Conservation (phyloP, 2,329 filamentous ascomycete genomes). For the Diaporthe destruens region DNA sequence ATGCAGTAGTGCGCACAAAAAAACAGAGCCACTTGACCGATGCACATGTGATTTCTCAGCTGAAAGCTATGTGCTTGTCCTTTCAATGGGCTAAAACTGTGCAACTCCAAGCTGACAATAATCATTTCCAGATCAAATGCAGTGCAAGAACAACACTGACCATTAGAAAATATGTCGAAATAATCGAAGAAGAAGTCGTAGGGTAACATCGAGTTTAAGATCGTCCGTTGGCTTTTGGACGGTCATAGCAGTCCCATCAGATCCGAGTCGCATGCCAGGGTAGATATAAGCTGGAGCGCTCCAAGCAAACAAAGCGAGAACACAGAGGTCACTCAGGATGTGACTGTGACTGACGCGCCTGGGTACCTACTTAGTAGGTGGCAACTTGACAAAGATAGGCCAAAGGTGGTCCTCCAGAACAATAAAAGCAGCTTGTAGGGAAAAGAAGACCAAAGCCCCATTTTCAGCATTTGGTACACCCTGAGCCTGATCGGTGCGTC, state of each 20-base stretch:
- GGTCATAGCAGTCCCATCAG: background rate
- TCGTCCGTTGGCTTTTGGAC: too few species aligned
- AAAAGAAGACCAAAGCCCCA: conserved; percentile 2
- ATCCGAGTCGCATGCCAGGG: background rate
- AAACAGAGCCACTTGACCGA: background rate
- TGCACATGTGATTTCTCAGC: too few species aligned
- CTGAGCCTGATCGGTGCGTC: conserved; percentile 1
- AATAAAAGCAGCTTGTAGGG: conserved; percentile 1
- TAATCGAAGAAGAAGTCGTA: too few species aligned
- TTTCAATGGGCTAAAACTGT: too few species aligned
- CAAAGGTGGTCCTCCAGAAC: conserved; percentile 2
- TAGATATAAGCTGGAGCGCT: background rate
- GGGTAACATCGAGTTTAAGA: too few species aligned
- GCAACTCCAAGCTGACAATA: too few species aligned
- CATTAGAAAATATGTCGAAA: too few species aligned
- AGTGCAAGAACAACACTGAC: too few species aligned
- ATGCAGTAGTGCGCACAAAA: background rate
- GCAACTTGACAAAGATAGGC: background rate
- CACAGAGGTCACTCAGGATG: background rate
- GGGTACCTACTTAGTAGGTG: too few species aligned
- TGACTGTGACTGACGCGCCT: background rate
- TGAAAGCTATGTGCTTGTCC: too few species aligned
- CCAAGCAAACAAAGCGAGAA: conserved; percentile 2
- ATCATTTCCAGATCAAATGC: too few species aligned
- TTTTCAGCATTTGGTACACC: background rate